Evolutionary conservation across 73 alveolate species (phyloP).

Genomic region (Paraurostyla sp.): DNA sequence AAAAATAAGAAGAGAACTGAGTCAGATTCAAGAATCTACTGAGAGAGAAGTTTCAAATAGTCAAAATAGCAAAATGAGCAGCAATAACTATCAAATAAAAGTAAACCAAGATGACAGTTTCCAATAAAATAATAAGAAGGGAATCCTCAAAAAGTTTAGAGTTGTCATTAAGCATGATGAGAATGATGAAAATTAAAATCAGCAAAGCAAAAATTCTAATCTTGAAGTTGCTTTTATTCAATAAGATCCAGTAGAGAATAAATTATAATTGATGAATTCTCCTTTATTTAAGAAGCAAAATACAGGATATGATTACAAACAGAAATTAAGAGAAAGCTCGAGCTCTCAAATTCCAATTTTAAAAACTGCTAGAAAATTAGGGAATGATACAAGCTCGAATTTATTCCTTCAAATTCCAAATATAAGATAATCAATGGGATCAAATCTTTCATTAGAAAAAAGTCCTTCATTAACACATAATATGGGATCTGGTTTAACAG

Average conservation of each 20-base stretch:
- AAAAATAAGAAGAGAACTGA: neutral
- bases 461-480: neutral
- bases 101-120: neutral
- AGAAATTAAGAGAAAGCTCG: slow-evolving; percentile 14
- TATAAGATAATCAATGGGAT: neutral
- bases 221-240: neutral
- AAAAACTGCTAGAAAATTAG: too few relatives aligned
- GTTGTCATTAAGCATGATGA: slow-evolving; percentile 5
- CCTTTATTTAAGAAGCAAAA: neutral
- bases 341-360: neutral
- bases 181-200: neutral
- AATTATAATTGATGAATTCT: neutral
- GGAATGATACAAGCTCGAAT: too few relatives aligned
- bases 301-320: neutral
- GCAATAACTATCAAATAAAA: neutral
- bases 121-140: neutral
- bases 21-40: slow-evolving; percentile 1
- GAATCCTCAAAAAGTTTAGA: neutral
- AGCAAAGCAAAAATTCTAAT: neutral
- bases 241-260: slow-evolving; percentile 22
- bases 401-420: neutral
- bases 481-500: neutral
- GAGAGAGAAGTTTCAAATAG: neutral
- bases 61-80: neutral
- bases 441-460: neutral